Evolutionary conservation across 2,329 filamentous ascomycete species (phyloP).

Genomic region (Metarhizium sp.): DNA sequence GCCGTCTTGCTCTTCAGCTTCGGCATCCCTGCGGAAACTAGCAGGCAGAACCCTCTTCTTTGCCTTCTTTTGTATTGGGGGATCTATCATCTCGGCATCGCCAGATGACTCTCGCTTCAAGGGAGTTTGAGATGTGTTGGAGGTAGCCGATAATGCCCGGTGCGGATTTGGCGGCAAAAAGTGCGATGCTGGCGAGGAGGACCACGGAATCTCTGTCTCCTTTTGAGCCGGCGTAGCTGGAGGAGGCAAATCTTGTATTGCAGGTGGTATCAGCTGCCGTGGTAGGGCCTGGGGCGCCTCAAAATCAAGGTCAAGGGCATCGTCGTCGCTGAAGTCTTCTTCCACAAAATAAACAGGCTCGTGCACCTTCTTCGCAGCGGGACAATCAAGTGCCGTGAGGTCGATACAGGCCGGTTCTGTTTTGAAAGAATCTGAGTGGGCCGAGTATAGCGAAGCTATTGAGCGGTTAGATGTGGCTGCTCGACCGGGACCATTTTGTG

Average conservation of each 20-base stretch:
- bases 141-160: conserved; percentile 7
- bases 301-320: conserved; percentile 62
- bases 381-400: conserved; percentile 20
- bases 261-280: conserved; percentile 15
- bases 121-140: conserved; percentile 14
- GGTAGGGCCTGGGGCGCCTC: conserved; percentile 48
- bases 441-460: conserved; percentile 26
- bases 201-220: conserved; percentile 54
- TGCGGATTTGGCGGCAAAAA: conserved; percentile 25
- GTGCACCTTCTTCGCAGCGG: conserved; percentile 17
- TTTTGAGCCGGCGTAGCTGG: conserved; percentile 18
- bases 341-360: conserved; percentile 55
- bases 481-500: conserved; percentile 12
- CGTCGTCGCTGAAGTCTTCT: conserved; percentile 81
- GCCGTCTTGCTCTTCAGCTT: conserved; percentile 23
- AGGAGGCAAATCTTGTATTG: conserved; percentile 18
- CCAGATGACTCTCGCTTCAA: conserved; percentile 35
- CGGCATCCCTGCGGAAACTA: conserved; percentile 26
- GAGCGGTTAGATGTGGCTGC: conserved; percentile 3
- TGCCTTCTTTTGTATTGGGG: conserved; percentile 22
- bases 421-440: conserved; percentile 38
- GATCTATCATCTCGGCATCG: conserved; percentile 16
- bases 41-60: conserved; percentile 58
- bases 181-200: conserved; percentile 51
- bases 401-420: conserved; percentile 21